Evolutionary conservation across 2,329 filamentous ascomycete species (phyloP), one percentile per base, ranked within the genome.

Genomic region (Conoideocrella luteorostrata): DNA sequence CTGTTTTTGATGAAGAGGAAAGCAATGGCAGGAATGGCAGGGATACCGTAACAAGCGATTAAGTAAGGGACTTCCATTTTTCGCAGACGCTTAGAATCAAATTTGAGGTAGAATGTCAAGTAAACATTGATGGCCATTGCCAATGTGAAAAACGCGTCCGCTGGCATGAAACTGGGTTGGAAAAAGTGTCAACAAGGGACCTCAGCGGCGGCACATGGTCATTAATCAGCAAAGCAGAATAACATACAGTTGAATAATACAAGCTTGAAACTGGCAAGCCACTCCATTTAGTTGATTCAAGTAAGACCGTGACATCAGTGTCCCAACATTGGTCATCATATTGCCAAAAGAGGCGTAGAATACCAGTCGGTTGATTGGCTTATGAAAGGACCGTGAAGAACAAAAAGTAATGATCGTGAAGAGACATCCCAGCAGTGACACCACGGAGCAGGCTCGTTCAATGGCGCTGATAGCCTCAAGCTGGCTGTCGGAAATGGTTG

Each of bases 291-390:
- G 63, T 7, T 67, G 56, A 2, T 56, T 51, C 6, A 87, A 64
- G 30, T 79, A 85, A 1, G 74, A 71, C 28, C 76, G 74, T 0
- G 84, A 81, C 56, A 91, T 86, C 26, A 91, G 63, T 0, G 87
- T 89, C 1, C 82, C 86, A 15, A 88, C 74, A 59, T 88, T 91
- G 48, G 78, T 79, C 63, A 89, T 71, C 53, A 91, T 72, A 56
- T 95, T 94, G 7, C 87, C 88, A 56, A 87, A 84, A 0, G 84
- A 85, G 6, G 88, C 87, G 60, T 85, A 93, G 61, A 94, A 91
- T 9, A 91, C 82, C 0, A 94, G 72, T 15, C 88, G 75, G 57
- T 93, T 93, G 66, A 93, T 89, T n/a, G 87, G 85, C 57, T 89
- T 91, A 56, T 86, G 84, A 59, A 93, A 93, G 5, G 74, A 73